Conservation (phyloP, 352 stramenopile genomes). For the Plasmopara viticola region DNA sequence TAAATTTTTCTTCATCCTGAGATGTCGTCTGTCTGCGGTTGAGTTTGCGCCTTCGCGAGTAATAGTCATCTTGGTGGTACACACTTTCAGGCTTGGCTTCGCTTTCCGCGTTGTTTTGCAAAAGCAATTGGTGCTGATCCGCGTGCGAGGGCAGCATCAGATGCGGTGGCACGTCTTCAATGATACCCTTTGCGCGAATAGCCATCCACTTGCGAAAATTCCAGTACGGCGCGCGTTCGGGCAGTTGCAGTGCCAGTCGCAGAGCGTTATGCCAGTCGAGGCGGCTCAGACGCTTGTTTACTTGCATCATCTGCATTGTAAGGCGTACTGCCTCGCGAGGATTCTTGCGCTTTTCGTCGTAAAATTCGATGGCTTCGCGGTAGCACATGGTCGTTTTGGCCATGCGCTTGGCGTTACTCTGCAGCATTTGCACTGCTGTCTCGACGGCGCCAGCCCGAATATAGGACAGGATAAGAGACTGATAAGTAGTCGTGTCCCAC, state of each 20-base stretch:
- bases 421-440: constrained; percentile 59
- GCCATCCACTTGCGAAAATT: constrained; percentile 87
- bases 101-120: constrained; percentile 14
- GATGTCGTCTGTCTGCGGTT: constrained; percentile 23
- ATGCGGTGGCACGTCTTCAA: constrained; percentile 48
- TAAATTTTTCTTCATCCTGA: constrained; percentile 27
- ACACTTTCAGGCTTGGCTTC: constrained; percentile 8
- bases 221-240: constrained; percentile 71
- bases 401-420: constrained; percentile 66
- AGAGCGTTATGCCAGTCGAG: constrained; percentile 78
- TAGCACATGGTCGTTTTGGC: constrained; percentile 65
- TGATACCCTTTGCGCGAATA: constrained; percentile 47
- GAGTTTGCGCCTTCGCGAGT: constrained; percentile 26
- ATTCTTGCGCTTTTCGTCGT: constrained; percentile 58
- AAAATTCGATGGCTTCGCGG: constrained; percentile 61
- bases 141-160: constrained; percentile 48
- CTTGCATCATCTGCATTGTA: constrained; percentile 85
- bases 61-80: constrained; percentile 23
- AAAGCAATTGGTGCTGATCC: constrained; percentile 18
- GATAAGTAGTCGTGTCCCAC: constrained; percentile 68
- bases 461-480: constrained; percentile 57
- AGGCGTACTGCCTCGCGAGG: constrained; percentile 54
- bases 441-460: constrained; percentile 50
- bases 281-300: constrained; percentile 66
- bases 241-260: constrained; percentile 44